Base-by-base conservation (phyloP, 2,329 filamentous ascomycete species). In the Penicillium hordei region DNA sequence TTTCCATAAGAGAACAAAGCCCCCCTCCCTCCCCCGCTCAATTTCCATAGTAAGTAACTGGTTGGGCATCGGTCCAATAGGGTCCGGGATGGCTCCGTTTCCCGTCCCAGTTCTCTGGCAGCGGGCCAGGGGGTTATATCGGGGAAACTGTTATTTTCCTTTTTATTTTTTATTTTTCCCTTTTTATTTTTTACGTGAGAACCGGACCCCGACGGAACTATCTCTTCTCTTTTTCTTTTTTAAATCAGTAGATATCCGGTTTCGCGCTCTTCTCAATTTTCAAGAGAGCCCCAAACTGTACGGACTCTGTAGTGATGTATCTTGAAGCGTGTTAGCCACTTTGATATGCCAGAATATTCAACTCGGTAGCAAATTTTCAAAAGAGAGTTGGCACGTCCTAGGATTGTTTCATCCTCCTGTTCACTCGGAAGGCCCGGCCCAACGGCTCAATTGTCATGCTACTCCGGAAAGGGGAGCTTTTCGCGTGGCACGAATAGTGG, bases 91-190 rank as follows among this genome's bases (percentile, higher is more conserved):
- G 43, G 15, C 46, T 43, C 52, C 29, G 21, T 29, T 31, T 38
- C 54, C 40, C 40, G 40, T 57, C 55, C 49, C 55, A 57, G 55
- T 42, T 53, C 55, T 46, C 48, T 52, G 48, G 55, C 42, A 43
- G 25, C 25, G 48, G 54, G 48, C 54, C 54, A 57, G 48, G 38
- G 40, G 33, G 23, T 29, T 38, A 38, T 34, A 42, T 52, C 39
- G 49, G 49, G 38, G 40, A 46, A 38, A 46, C 39, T 52, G 39
- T 29, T 19, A 2, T 9, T 38, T 34, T 48, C 2, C 9, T 17
- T n/a, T 34, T 36, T n/a, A n/a, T 36, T 8, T 12, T 27, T 33
- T 3, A 21, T 13, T 17, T 21, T 27, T 55, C 6, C 7, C 13
- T 34, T 55, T 15, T 17, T 34, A 17, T 17, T 43, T 25, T 4